Base-by-base conservation (phyloP, 176 grass and related monocot genomes). In the Poa pratensis region DNA sequence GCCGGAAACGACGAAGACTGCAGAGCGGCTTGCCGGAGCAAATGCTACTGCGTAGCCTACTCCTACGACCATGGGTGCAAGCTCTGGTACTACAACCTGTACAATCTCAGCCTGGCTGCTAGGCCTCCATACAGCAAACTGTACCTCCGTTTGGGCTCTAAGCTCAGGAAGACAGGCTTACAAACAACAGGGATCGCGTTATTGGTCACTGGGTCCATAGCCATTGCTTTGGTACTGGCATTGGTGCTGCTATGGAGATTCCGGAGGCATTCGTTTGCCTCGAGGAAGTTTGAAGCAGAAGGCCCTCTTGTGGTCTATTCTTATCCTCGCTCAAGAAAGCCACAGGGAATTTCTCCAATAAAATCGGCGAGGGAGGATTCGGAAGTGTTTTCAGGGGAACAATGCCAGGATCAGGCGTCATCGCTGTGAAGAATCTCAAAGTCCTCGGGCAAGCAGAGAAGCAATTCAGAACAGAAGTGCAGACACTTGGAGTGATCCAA, bases 401-500 rank as follows among this genome's bases (percentile, higher is more conserved):
- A 26, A 42, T 90, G 35, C 80, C 75, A 0, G 63, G 67, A 37
- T 82, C 65, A 57, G 51, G 11, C 62, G 53, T 14, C 11, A 82
- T 93, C 2, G 91, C 88, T 5, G 91, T 93, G 60, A 93, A 93
- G 82, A 76, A 79, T 27, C 78, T 90, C 39, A 89, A 83, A 69
- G 60, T 55, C 11, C 15, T 86, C 9, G 50, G 57, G 8, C 37
- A 93, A 0, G 78, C 62, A 34, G 85, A 93, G 72, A 93, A 90
- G 58, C 91, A 93, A 60, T 93, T 93, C 55, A 58, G 88, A 19
- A 39, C 91, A 49, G 91, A 93, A 78, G 82, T 93, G 16, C 88
- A 87, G 40, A 93, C 91, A 4, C 64, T 93, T 19, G 91, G 91
- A n/a, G 61, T 81, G 9, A 88, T 90, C 49, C 88, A 76, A 17